Evolutionary conservation across 2,329 filamentous ascomycete genomes (phyloP).

Genomic region (Plectosphaerella sp.): DNA sequence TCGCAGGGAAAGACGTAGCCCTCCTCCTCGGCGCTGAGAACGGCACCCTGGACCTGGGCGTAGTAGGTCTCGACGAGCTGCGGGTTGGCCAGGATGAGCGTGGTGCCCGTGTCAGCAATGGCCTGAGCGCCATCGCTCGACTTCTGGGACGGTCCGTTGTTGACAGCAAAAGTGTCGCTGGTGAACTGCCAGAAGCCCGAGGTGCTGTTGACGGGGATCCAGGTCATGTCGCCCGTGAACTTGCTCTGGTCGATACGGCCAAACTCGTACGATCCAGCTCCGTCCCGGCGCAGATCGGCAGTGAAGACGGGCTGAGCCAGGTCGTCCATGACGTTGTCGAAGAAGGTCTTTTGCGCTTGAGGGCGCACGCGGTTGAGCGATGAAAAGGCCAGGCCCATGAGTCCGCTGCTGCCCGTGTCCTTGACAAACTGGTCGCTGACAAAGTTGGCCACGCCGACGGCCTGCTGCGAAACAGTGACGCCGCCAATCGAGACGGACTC

Average conservation of each 20-base stretch:
- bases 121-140: slow-evolving; percentile 35
- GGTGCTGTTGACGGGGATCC: slow-evolving; percentile 55
- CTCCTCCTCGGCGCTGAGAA: slow-evolving; percentile 30
- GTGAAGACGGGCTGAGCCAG: slow-evolving; percentile 67
- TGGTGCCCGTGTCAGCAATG: slow-evolving; percentile 58
- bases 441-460: slow-evolving; percentile 60
- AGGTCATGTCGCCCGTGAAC: slow-evolving; percentile 59
- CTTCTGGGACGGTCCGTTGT: slow-evolving; percentile 29
- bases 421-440: slow-evolving; percentile 55
- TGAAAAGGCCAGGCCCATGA: slow-evolving; percentile 65
- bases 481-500: slow-evolving; percentile 66
- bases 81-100: slow-evolving; percentile 55
- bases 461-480: slow-evolving; percentile 54
- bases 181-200: slow-evolving; percentile 68
- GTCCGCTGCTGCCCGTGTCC: slow-evolving; percentile 61
- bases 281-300: slow-evolving; percentile 58
- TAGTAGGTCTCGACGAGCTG: slow-evolving; percentile 47
- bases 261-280: slow-evolving; percentile 67
- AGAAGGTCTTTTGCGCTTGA: slow-evolving; percentile 64
- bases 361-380: slow-evolving; percentile 62
- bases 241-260: slow-evolving; percentile 62
- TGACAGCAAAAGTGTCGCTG: slow-evolving; percentile 52
- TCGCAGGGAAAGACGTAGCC: slow-evolving; percentile 45
- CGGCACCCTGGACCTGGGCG: slow-evolving; percentile 36
- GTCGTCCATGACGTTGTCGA: slow-evolving; percentile 60